Conservation (phyloP, 1,139 yeast species). For the Blastobotrys petasosporus region DNA sequence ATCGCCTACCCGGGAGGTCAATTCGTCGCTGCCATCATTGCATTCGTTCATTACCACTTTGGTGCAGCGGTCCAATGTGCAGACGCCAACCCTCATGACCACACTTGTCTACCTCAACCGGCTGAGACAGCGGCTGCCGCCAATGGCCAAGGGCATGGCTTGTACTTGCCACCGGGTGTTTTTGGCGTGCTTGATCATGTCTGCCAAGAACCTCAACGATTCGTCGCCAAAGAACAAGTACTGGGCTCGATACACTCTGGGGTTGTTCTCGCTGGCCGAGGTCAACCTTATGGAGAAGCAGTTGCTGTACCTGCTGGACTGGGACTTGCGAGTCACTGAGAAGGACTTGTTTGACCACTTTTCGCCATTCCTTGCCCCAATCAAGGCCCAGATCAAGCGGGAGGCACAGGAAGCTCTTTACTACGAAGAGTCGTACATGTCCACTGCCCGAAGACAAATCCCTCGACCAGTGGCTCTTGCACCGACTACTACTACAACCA, state of each 20-base stretch:
- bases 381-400: slow-evolving; percentile 40
- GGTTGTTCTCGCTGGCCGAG: slow-evolving; percentile 66
- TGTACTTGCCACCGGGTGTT: slow-evolving; percentile 92
- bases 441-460: slow-evolving; percentile 2
- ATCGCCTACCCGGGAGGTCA: slow-evolving; percentile 32
- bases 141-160: slow-evolving; percentile 87
- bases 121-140: slow-evolving; percentile 69
- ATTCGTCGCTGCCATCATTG: slow-evolving; percentile 39
- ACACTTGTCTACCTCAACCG: slow-evolving; percentile 76
- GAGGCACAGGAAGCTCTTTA: slow-evolving; percentile 14
- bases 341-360: slow-evolving; percentile 64
- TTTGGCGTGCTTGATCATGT: slow-evolving; percentile 76
- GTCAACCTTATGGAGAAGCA: slow-evolving; percentile 91
- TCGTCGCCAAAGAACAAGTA: slow-evolving; percentile 91
- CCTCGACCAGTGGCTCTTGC: slow-evolving; percentile 11
- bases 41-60: slow-evolving; percentile 62
- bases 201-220: slow-evolving; percentile 89
- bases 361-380: slow-evolving; percentile 69
- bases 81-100: slow-evolving; percentile 92
- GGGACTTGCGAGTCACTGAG: slow-evolving; percentile 70
- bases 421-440: slow-evolving; percentile 7
- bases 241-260: slow-evolving; percentile 90
- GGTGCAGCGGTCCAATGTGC: slow-evolving; percentile 80
- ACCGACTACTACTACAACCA: slow-evolving; percentile 6
- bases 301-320: slow-evolving; percentile 68